Base-by-base conservation (phyloP, 371 early-diverging fungal genomes). In the Catenaria anguillulae region DNA sequence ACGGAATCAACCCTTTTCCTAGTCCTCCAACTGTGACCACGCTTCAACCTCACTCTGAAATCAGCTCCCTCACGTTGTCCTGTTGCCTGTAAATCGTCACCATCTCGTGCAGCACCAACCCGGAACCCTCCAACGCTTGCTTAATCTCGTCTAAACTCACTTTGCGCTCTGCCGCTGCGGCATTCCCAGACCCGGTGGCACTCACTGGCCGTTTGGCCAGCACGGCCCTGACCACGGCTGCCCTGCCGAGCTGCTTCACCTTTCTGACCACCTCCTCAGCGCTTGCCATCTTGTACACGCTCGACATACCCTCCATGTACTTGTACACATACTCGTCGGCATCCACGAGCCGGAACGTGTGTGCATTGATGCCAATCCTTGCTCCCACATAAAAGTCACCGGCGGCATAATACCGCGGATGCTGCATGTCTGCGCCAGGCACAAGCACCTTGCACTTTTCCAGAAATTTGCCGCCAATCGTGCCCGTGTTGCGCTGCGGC, bases 381-480 rank as follows among this genome's bases (percentile, higher is more conserved):
- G 71, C 71, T 24, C 80, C 80, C 35, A 80, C 70, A 46, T 66
- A 60, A 23, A 80, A 66, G 62, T 80, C 77, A 15, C 36, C 31
- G 0, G 68, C 67, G 48, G 65, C 64, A 66, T 78, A 78, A 71
- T 78, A 78, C 2, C 48, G 50, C 12, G 76, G 77, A 0, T 33
- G 19, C 26, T 55, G 63, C 19, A 19, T 23, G 24, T n/a, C 29
- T 8, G 70, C 74, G 2, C 73, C 75, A 8, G 78, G 78, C 26
- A 68, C 68, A 24, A 76, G 68, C 23, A 80, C 76, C 29, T 71
- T 64, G 23, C 73, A 73, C 36, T 73, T 70, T 60, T 80, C 80
- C 72, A 80, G 72, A 63, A 75, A 78, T 62, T 80, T 80, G n/a
- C 78, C 80, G 58, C 78, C 78, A 46, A 78, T 60, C 60, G 75